phyloP scores from a whole-genome alignment of 106 monocot genomes.

The Dactylorhiza incarnata region DNA sequence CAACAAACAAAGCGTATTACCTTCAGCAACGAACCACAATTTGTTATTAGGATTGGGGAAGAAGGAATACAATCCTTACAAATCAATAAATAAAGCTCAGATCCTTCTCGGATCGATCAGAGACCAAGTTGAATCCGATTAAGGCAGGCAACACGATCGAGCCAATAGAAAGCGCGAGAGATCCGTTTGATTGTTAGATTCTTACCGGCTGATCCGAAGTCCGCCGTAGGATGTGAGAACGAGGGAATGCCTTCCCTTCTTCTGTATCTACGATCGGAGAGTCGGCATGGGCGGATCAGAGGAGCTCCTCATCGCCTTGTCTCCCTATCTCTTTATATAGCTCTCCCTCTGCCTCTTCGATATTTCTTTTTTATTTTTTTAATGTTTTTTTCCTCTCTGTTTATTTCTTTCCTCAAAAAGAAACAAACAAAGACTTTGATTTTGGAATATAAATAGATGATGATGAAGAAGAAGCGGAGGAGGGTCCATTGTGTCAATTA shows the following conservation, averaged over 20 bases:
- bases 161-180: background rate
- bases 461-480: no score
- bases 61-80: background rate
- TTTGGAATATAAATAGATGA: no score
- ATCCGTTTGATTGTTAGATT: background rate
- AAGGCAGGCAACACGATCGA: background rate
- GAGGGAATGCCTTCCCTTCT: background rate
- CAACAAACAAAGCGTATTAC: background rate
- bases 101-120: background rate
- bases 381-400: no score
- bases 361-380: no score
- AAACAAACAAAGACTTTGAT: no score
- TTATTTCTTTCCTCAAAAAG: no score
- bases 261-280: background rate
- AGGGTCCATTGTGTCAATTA: no score
- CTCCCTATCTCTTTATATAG: background rate
- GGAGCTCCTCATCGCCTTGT: constrained; percentile 3
- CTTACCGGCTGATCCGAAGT: background rate
- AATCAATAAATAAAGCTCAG: background rate
- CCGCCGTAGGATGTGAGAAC: background rate
- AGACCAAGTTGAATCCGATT: background rate
- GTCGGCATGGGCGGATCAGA: constrained; percentile 5
- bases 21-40: no score
- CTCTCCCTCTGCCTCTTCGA: no score
- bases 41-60: background rate